Evolutionary conservation across 768 basidiomycete species (phyloP).

Genomic region (Hortiboletus campestris): DNA sequence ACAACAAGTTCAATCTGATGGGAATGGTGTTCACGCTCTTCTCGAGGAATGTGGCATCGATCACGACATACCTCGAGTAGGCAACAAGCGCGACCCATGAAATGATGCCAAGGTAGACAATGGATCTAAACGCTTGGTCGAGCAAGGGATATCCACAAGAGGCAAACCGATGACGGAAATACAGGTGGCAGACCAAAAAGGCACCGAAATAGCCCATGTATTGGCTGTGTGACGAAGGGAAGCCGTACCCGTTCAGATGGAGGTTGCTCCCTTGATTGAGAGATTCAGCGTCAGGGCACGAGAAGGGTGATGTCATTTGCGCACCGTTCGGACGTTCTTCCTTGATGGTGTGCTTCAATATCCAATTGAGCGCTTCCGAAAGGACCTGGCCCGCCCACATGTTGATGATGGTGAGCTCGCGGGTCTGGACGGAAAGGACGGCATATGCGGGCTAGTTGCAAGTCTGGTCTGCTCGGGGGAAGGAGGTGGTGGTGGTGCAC

Average conservation of each 20-base stretch:
- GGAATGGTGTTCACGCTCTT: neutral
- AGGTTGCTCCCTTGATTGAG: constrained; percentile 13
- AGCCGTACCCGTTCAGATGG: constrained; percentile 66
- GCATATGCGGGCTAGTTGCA: constrained; percentile 70
- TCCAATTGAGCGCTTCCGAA: constrained; percentile 68
- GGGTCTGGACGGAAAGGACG: constrained; percentile 67
- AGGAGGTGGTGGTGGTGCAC: constrained; percentile 1
- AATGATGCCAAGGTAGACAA: constrained; percentile 49
- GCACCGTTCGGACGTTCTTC: constrained; percentile 67
- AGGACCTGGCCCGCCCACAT: constrained; percentile 83
- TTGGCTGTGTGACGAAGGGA: constrained; percentile 87
- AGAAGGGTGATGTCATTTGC: constrained; percentile 14
- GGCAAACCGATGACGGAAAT: constrained; percentile 63
- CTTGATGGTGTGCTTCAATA: constrained; percentile 65
- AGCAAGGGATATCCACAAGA: constrained; percentile 49
- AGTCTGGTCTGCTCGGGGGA: constrained; percentile 1
- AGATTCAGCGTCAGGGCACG: neutral
- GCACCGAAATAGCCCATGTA: constrained; percentile 87
- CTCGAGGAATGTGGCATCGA: neutral
- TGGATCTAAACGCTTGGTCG: constrained; percentile 48
- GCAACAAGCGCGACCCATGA: constrained; percentile 66
- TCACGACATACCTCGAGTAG: constrained; percentile 65
- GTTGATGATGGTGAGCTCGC: constrained; percentile 74
- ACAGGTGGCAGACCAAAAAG: constrained; percentile 72
- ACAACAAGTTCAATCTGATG: constrained; percentile 63